phyloP scores from a whole-genome alignment of 352 stramenopile genomes.

The Phytopythium vexans region DNA sequence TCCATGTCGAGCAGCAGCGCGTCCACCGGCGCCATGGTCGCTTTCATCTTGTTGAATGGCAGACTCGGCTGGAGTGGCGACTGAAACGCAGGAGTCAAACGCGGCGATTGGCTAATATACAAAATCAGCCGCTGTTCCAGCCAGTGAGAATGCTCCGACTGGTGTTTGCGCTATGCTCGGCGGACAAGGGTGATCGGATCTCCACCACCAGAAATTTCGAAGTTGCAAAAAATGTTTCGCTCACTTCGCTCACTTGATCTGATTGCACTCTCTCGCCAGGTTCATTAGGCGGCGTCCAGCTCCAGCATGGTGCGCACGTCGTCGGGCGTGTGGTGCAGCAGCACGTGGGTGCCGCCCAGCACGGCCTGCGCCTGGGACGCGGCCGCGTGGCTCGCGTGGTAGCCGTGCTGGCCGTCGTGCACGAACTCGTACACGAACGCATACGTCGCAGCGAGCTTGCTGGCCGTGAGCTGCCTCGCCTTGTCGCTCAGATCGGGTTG shows the following conservation, averaged over 20 bases:
- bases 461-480: conserved; percentile 28
- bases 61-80: background rate
- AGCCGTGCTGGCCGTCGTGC: conserved; percentile 7
- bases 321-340: conserved; percentile 54
- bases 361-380: background rate
- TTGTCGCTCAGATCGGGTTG: conserved; percentile 47
- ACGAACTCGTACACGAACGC: conserved; percentile 61
- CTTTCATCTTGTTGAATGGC: conserved; percentile 5
- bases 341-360: conserved; percentile 5
- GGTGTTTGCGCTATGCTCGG: conserved; percentile 1
- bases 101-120: background rate
- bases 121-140: conserved; percentile 5
- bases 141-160: background rate
- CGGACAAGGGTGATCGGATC: background rate
- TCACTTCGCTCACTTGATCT: background rate
- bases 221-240: background rate
- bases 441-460: conserved; percentile 42
- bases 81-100: background rate
- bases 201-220: background rate
- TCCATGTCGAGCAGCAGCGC: conserved; percentile 97
- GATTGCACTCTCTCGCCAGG: background rate
- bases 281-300: conserved; percentile 28
- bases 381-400: background rate
- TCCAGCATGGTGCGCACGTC: conserved; percentile 65
- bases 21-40: conserved; percentile 30